Conservation (phyloP, 345 rosid genomes). For the Mallotus nudiflorus region DNA sequence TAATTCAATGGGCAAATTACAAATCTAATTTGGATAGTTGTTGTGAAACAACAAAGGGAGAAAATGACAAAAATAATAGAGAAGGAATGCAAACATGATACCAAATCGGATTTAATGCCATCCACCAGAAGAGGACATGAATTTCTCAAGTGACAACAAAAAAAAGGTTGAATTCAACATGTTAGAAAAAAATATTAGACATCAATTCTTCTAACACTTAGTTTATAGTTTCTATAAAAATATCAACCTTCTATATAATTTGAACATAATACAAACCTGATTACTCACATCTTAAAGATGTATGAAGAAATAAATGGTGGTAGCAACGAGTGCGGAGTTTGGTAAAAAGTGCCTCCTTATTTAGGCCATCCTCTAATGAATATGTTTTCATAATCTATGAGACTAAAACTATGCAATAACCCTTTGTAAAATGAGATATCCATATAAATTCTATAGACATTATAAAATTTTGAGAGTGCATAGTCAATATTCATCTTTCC, state of each 20-base stretch:
- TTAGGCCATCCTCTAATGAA: constrained; percentile 80
- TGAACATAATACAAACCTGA: constrained; percentile 59
- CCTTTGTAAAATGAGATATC: constrained; percentile 87
- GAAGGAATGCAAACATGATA: not conserved
- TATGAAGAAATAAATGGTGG: constrained; percentile 87
- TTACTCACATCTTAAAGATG: constrained; percentile 64
- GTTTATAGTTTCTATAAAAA: not conserved
- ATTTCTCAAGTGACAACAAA: not conserved
- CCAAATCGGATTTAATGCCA: not conserved
- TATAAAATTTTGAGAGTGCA: constrained; percentile 6
- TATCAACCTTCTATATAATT: not conserved
- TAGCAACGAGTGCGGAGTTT: constrained; percentile 84
- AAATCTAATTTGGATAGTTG: not conserved
- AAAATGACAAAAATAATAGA: not conserved
- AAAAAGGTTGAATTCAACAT: not conserved
- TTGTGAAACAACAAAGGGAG: not conserved
- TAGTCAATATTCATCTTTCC: not conserved
- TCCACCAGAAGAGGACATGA: not conserved
- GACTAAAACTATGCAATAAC: constrained; percentile 70
- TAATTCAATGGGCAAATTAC: not conserved
- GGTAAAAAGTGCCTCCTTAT: constrained; percentile 90
- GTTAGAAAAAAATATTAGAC: not conserved
- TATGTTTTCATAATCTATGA: constrained; percentile 95
- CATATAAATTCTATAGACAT: constrained; percentile 41
- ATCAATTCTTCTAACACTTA: not conserved